phyloP scores from a whole-genome alignment of 345 rosid species.

The Lepidium sativum region DNA sequence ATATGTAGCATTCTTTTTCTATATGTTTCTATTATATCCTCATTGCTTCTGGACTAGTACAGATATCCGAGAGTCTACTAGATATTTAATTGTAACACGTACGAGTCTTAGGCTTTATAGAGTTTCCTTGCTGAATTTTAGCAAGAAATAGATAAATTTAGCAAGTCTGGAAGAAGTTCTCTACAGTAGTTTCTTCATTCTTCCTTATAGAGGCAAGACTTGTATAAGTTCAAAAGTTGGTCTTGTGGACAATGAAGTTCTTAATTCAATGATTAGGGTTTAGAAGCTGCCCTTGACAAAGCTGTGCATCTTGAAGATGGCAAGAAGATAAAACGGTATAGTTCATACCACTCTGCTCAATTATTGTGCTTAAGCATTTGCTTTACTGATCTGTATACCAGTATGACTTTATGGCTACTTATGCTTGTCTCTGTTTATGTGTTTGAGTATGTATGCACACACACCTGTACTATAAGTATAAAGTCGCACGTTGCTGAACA shows the following conservation, averaged over 20 bases:
- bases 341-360: slow-evolving; percentile 9
- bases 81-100: neutral
- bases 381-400: neutral
- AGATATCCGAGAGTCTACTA: neutral
- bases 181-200: slow-evolving; percentile 4
- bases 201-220: neutral
- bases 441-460: neutral
- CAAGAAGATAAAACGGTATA: slow-evolving; percentile 72
- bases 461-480: neutral
- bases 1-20: neutral
- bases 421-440: neutral
- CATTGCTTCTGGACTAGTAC: slow-evolving; percentile 11
- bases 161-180: neutral
- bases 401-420: neutral
- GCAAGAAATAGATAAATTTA: neutral
- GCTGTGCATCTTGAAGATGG: slow-evolving; percentile 97
- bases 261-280: slow-evolving; percentile 46
- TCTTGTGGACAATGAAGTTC: slow-evolving; percentile 2
- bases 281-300: slow-evolving; percentile 97
- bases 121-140: slow-evolving; percentile 2
- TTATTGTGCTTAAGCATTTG: neutral
- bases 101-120: neutral
- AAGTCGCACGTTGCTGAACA: slow-evolving; percentile 5
- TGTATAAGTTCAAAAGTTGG: neutral
- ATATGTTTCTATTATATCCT: neutral